A percentile compares a stretch with the other conserved stretches of the same genome.
Evolutionary conservation across 257 asterid species (phyloP).

Genomic region (Prunella vulgaris): DNA sequence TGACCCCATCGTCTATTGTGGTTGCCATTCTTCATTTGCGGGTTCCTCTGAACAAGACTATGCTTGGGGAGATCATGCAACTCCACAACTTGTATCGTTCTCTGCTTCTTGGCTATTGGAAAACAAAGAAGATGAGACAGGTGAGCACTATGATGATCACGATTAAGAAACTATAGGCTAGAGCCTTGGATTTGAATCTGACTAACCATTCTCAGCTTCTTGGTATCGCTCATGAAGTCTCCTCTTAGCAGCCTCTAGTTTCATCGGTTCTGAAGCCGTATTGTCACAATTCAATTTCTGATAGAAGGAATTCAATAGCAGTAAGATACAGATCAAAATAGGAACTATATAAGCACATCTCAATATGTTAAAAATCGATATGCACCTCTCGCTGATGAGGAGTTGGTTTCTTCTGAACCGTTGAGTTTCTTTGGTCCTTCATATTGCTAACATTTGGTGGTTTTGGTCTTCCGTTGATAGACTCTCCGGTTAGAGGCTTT

Average conservation of each 20-base stretch:
- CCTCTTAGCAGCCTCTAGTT: slow-evolving; percentile 59
- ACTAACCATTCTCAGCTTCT: slow-evolving; percentile 66
- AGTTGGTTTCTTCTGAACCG: slow-evolving; percentile 38
- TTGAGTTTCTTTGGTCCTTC: slow-evolving; percentile 35
- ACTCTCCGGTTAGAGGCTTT: slow-evolving; percentile 28
- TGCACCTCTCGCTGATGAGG: slow-evolving; percentile 43
- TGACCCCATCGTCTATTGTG: slow-evolving; percentile 49
- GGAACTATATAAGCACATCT: neutral
- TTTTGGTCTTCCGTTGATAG: slow-evolving; percentile 42
- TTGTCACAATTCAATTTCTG: slow-evolving; percentile 35
- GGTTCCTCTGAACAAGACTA: slow-evolving; percentile 43
- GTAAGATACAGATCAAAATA: neutral
- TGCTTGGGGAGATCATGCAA: slow-evolving; percentile 77
- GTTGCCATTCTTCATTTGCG: slow-evolving; percentile 46
- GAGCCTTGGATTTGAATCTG: neutral
- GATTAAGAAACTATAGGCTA: neutral
- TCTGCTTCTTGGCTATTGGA: slow-evolving; percentile 66
- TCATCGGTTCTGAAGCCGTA: slow-evolving; percentile 33
- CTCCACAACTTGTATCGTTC: slow-evolving; percentile 85
- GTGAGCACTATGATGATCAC: neutral
- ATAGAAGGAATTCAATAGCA: neutral
- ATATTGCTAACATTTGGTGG: slow-evolving; percentile 28
- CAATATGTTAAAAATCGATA: neutral
- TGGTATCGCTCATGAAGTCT: slow-evolving; percentile 70
- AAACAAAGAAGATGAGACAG: neutral